Evolutionary conservation across 345 rosid genomes (phyloP).

Genomic region (Combretum micranthum): DNA sequence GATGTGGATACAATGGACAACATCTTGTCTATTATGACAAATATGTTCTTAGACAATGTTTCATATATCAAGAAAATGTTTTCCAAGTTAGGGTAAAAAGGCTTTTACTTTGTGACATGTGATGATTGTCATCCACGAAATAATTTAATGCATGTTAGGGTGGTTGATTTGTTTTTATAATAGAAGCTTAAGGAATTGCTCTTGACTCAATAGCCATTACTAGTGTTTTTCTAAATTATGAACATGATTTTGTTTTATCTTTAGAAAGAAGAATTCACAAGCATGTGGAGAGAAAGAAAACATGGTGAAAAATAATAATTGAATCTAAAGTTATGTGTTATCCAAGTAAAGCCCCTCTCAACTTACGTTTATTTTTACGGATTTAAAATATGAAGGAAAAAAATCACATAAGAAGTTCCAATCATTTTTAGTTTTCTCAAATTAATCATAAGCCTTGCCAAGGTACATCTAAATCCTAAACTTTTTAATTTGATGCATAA

Average conservation of each 20-base stretch:
- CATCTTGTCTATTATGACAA: constrained; percentile 26
- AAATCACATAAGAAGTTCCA: no score
- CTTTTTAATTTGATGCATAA: no score
- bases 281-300: constrained; percentile 16
- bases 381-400: no score
- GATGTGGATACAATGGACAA: constrained; percentile 38
- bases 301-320: no score
- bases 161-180: constrained; percentile 15
- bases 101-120: constrained; percentile 14
- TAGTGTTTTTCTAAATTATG: constrained; percentile 27
- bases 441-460: no score
- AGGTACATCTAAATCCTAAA: no score
- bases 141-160: constrained; percentile 4
- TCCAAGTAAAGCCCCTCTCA: no score
- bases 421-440: no score
- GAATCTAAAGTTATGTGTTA: no score
- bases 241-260: constrained; percentile 32
- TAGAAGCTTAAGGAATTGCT: constrained; percentile 8
- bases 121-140: constrained; percentile 9
- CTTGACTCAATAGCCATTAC: constrained; percentile 10
- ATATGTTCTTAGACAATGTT: constrained; percentile 4
- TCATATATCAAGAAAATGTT: constrained; percentile 15
- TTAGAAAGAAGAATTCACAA: constrained; percentile 35
- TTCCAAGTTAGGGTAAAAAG: constrained; percentile 1
- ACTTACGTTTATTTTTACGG: no score